phyloP scores from a whole-genome alignment of 768 basidiomycete genomes.

The Pleurotus giganteus region DNA sequence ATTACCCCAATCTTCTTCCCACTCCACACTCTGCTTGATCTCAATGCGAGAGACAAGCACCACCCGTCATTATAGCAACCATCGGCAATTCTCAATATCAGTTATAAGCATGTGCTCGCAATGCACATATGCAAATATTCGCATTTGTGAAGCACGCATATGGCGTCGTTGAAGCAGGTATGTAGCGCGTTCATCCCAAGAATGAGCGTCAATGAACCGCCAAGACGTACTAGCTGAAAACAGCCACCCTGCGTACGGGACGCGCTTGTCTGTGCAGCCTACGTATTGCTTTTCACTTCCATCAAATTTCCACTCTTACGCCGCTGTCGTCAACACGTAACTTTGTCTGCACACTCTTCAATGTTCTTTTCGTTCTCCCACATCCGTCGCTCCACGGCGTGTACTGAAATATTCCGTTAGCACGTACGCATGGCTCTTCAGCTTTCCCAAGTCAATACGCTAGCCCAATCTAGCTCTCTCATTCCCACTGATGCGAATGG shows the following conservation, averaged over 20 bases:
- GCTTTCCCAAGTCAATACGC: too few species aligned
- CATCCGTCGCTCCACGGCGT: not conserved
- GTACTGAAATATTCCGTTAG: not conserved
- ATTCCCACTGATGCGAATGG: too few species aligned
- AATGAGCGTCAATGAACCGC: not conserved
- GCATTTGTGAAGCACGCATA: too few species aligned
- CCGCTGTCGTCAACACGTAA: constrained; percentile 7
- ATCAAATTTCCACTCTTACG: constrained; percentile 11
- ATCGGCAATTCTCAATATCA: not conserved
- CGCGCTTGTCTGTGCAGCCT: not conserved
- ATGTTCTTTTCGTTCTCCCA: not conserved
- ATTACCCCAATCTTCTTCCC: constrained; percentile 5
- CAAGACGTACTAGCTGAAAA: constrained; percentile 1
- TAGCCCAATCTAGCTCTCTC: too few species aligned
- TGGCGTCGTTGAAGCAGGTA: too few species aligned
- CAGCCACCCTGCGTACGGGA: not conserved
- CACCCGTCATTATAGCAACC: constrained; percentile 2
- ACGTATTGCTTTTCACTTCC: not conserved
- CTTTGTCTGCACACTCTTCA: not conserved
- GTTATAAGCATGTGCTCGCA: too few species aligned
- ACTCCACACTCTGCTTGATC: constrained; percentile 9
- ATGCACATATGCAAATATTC: too few species aligned
- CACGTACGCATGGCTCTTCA: too few species aligned
- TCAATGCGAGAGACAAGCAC: not conserved
- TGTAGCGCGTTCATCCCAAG: too few species aligned